These are phyloP conservation scores for Chaetomium fimeti DNA, from an alignment of 495 filamentous ascomycete species.

Conservation along the genomic window DNA sequence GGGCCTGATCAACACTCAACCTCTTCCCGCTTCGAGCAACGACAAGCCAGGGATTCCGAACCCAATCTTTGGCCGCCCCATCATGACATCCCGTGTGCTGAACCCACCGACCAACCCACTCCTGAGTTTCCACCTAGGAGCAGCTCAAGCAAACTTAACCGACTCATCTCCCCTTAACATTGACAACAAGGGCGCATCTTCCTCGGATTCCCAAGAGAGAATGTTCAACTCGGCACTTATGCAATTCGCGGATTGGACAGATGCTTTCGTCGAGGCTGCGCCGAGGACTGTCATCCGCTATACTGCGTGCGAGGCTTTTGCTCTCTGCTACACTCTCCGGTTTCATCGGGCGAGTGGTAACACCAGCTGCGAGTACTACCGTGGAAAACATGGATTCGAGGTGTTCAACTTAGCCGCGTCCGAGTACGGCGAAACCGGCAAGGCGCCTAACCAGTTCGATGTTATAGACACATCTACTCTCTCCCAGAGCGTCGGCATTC, in stretches of 20 bases:
- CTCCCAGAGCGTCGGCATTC: conserved; percentile 46
- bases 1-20: conserved; percentile 28
- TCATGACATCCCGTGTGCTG: conserved; percentile 24
- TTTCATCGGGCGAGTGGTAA: conserved; percentile 26
- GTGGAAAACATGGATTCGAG: conserved; percentile 24
- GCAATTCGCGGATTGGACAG: conserved; percentile 39
- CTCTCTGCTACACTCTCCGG: conserved; percentile 49
- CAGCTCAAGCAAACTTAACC: conserved; percentile 31
- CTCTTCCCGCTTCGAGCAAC: not conserved
- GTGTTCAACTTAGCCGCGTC: conserved; percentile 40
- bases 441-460: conserved; percentile 49
- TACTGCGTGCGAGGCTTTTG: conserved; percentile 45
- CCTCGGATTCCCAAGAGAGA: not conserved
- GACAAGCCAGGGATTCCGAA: conserved; percentile 30
- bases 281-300: conserved; percentile 43
- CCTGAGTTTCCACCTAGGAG: conserved; percentile 46
- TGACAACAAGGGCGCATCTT: not conserved
- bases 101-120: conserved; percentile 48
- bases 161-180: conserved; percentile 18
- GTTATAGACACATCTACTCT: conserved; percentile 61
- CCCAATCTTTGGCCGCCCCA: conserved; percentile 34
- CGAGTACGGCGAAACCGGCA: conserved; percentile 39
- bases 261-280: conserved; percentile 32
- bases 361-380: conserved; percentile 35
- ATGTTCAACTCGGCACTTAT: conserved; percentile 27